Percentiles rank a stretch among this genome's conserved stretches.
Conservation (phyloP, 768 basidiomycete species). For the Lactarius hengduanensis region DNA sequence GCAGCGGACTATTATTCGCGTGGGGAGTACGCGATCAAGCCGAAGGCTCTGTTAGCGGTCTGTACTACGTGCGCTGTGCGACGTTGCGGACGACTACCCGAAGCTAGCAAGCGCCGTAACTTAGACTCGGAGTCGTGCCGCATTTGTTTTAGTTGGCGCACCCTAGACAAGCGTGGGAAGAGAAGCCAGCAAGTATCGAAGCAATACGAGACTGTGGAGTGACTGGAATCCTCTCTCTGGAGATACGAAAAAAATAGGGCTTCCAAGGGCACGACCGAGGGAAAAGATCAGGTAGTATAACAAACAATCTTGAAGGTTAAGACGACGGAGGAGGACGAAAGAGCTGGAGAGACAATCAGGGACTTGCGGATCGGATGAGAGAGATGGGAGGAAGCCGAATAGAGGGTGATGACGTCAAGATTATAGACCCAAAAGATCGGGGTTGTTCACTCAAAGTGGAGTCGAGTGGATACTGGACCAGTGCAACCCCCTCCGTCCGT, state of each 20-base stretch:
- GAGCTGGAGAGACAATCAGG: neutral
- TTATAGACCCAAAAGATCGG: conserved; percentile 20
- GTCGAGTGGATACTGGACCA: conserved; percentile 20
- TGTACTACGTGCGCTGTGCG: too few relatives aligned
- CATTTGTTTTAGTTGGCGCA: too few relatives aligned
- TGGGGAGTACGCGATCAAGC: neutral
- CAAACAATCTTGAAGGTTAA: neutral
- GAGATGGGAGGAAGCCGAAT: conserved; percentile 13
- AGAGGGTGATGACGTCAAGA: conserved; percentile 28
- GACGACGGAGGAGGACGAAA: neutral
- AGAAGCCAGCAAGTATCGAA: too few relatives aligned
- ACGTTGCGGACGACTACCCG: too few relatives aligned
- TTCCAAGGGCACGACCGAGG: too few relatives aligned
- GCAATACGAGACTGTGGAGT: neutral
- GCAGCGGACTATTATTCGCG: neutral
- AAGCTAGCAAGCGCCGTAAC: too few relatives aligned
- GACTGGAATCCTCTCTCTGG: neutral
- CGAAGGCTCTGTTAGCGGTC: neutral
- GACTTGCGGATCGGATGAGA: neutral
- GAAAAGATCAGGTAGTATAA: neutral
- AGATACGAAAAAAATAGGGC: neutral
- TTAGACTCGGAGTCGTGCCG: neutral
- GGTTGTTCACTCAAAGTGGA: conserved; percentile 24
- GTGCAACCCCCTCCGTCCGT: conserved; percentile 9
- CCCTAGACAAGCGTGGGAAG: too few relatives aligned